Base-by-base conservation (phyloP, 2,329 filamentous ascomycete genomes). In the Aspergillus carbonarius region DNA sequence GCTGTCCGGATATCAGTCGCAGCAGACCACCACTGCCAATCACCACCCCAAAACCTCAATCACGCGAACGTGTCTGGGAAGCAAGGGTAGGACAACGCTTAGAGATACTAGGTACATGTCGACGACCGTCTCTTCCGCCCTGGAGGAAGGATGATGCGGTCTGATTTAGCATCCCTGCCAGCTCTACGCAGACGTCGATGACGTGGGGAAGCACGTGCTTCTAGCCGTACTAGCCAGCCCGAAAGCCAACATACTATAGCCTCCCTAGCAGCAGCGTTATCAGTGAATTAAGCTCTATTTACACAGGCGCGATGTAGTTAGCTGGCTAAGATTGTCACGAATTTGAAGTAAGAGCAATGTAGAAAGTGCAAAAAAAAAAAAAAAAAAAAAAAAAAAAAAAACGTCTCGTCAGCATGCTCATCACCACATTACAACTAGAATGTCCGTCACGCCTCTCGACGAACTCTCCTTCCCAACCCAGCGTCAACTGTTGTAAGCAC, bases 121-220 rank as follows among this genome's bases (percentile, higher is more conserved):
- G 9, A 9, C 8, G 30, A 12, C 30, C 30, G 8, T 32, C 30
- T 32, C 30, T 32, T 32, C 25, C 2, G 30, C 2, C 30, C 30
- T 12, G 10, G 30, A 32, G 46, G 32, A 37, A 35, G 39, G 20
- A n/a, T 25, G 39, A n/a, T n/a, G n/a, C 25, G 27, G 25, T 17
- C 27, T 17, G n/a, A 44, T 46, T 47, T 35, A 47, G 48, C 37
- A 55, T 34, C 40, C 39, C 48, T 47, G 55, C 50, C 44, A 40
- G 30, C 30, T 10, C 30, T 32, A 39, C 27, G 13, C 5, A 44
- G 40, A 37, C 27, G 34, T 51, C 49, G 32, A 59, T 63, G 60
- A 63, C 63, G 61, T 63, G 58, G 57, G 49, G 56, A 55, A 53
- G 58, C 64, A 64, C 64, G 58, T 65, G 64, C 61, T 64, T 65